Conservation (phyloP, 1,139 yeast species). For the Diutina mesorugosa region DNA sequence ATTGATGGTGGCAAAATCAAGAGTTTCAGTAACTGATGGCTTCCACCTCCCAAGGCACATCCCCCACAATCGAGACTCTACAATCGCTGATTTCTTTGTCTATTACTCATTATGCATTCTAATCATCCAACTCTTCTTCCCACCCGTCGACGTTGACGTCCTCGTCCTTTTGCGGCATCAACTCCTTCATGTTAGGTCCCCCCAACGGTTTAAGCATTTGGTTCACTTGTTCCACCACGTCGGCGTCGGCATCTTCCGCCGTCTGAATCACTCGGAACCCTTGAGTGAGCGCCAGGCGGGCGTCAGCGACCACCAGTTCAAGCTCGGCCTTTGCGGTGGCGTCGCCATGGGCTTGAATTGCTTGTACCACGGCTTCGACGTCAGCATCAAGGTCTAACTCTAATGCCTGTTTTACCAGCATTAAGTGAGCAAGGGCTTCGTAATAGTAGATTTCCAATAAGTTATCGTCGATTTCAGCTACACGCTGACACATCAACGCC, state of each 20-base stretch:
- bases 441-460: slow-evolving; percentile 69
- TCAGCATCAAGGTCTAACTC: slow-evolving; percentile 27
- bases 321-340: slow-evolving; percentile 16
- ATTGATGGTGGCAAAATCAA: too few species aligned
- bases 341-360: slow-evolving; percentile 5
- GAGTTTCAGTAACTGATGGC: too few species aligned
- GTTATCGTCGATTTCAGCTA: slow-evolving; percentile 72
- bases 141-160: slow-evolving; percentile 30
- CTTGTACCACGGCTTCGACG: slow-evolving; percentile 29
- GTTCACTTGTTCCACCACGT: slow-evolving; percentile 39
- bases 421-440: slow-evolving; percentile 64
- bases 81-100: not conserved
- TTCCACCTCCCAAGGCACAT: too few species aligned
- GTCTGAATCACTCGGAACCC: slow-evolving; percentile 36
- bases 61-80: too few species aligned
- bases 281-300: slow-evolving; percentile 41
- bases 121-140: slow-evolving; percentile 28
- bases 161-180: slow-evolving; percentile 25
- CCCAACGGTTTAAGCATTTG: slow-evolving; percentile 42
- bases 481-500: slow-evolving; percentile 41
- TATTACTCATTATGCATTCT: not conserved
- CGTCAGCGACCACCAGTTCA: slow-evolving; percentile 24
- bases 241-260: slow-evolving; percentile 30
- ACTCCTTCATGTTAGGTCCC: slow-evolving; percentile 39
- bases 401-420: slow-evolving; percentile 33